A percentile compares a stretch with the other conserved stretches of the same genome.
Conservation (phyloP, 2,329 filamentous ascomycete species). For the Ophioceras dolichostomum region DNA sequence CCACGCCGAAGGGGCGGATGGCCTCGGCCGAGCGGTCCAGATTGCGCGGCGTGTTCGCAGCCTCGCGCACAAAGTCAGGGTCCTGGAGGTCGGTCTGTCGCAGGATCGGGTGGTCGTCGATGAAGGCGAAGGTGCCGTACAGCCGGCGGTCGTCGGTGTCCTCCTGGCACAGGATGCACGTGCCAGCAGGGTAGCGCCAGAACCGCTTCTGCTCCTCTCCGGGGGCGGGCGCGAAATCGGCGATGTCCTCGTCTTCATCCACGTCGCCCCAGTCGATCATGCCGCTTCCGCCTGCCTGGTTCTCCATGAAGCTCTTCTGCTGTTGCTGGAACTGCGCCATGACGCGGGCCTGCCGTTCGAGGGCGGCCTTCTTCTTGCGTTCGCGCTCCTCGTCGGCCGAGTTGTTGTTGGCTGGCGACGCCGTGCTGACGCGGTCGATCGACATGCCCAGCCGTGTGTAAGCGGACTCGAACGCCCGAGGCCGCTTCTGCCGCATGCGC, state of each 20-base stretch:
- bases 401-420: slow-evolving; percentile 60
- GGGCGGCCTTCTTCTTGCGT: slow-evolving; percentile 78
- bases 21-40: slow-evolving; percentile 76
- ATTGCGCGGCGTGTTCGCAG: slow-evolving; percentile 61
- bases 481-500: slow-evolving; percentile 73
- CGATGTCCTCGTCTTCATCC: slow-evolving; percentile 63
- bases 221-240: slow-evolving; percentile 22
- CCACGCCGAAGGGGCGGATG: slow-evolving; percentile 80
- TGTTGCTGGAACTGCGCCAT: slow-evolving; percentile 99
- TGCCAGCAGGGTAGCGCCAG: slow-evolving; percentile 86
- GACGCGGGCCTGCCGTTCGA: slow-evolving; percentile 80
- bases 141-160: slow-evolving; percentile 80
- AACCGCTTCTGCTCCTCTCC: slow-evolving; percentile 58
- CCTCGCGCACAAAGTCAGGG: slow-evolving; percentile 73
- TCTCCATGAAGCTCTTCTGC: slow-evolving; percentile 87
- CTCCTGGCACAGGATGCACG: slow-evolving; percentile 94
- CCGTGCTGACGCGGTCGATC: slow-evolving; percentile 68
- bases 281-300: slow-evolving; percentile 61
- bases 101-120: slow-evolving; percentile 76
- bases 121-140: slow-evolving; percentile 86
- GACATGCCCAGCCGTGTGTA: slow-evolving; percentile 53
- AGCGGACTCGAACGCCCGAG: slow-evolving; percentile 56
- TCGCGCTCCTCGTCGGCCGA: slow-evolving; percentile 61
- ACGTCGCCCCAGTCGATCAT: slow-evolving; percentile 80
- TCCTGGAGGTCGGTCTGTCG: slow-evolving; percentile 78